Conservation (phyloP, 1,139 yeast species). For the Hanseniaspora sp. region DNA sequence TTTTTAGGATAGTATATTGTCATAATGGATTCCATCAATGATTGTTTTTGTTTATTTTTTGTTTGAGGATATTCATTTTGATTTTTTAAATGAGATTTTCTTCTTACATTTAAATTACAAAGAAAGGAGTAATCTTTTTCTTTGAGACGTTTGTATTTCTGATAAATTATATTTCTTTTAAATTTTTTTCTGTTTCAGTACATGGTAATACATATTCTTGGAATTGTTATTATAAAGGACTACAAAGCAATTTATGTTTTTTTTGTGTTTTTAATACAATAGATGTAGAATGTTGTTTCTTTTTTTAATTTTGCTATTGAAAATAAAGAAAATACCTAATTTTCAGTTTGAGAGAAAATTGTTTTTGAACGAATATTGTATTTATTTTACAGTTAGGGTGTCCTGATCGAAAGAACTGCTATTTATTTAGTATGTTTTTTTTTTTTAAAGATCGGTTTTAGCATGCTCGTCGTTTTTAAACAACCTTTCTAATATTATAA, state of each 20-base stretch:
- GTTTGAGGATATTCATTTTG: neutral
- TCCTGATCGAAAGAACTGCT: neutral
- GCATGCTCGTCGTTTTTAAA: conserved; percentile 2
- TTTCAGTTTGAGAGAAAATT: neutral
- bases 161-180: neutral
- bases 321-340: neutral
- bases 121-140: neutral
- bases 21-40: neutral
- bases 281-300: neutral
- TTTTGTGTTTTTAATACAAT: no score
- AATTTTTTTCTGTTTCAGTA: neutral
- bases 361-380: conserved; percentile 1
- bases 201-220: neutral
- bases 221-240: no score
- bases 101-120: neutral
- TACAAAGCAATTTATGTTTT: conserved; percentile 1
- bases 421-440: neutral
- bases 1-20: neutral
- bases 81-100: neutral
- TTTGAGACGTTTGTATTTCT: neutral
- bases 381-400: neutral
- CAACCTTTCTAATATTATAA: neutral
- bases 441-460: neutral
- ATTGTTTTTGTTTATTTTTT: neutral
- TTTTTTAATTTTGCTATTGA: neutral